Evolutionary conservation across 2,329 filamentous ascomycete genomes (phyloP).

Genomic region (Aspergillus nomiae): DNA sequence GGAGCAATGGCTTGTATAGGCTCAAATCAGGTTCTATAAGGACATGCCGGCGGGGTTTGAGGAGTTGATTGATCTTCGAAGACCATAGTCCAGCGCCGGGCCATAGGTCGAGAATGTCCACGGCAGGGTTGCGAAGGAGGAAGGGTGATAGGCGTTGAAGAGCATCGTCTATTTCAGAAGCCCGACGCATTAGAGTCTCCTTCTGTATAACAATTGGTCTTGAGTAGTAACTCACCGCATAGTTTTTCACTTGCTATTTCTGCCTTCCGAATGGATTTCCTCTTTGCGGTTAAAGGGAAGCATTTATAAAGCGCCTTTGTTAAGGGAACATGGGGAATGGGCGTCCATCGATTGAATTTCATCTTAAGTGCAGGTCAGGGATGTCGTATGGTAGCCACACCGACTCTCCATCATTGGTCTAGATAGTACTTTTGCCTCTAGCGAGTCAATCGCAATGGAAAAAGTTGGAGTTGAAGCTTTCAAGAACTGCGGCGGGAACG

Average conservation of each 20-base stretch:
- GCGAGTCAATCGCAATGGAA: background rate
- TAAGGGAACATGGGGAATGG: slow-evolving; percentile 25
- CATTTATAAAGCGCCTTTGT: slow-evolving; percentile 18
- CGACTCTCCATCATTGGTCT: background rate
- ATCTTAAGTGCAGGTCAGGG: background rate
- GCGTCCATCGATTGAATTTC: slow-evolving; percentile 20
- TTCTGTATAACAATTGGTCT: too few relatives aligned
- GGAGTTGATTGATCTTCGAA: slow-evolving; percentile 68
- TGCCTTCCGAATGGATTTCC: slow-evolving; percentile 12
- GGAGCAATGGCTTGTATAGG: slow-evolving; percentile 63
- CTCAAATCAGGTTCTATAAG: slow-evolving; percentile 72
- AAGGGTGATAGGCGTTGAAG: slow-evolving; percentile 69
- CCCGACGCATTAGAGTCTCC: slow-evolving; percentile 4
- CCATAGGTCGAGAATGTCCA: slow-evolving; percentile 85
- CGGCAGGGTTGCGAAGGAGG: slow-evolving; percentile 70
- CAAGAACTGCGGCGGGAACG: background rate
- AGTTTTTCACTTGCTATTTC: slow-evolving; percentile 36
- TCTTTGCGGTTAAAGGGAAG: slow-evolving; percentile 10
- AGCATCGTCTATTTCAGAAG: slow-evolving; percentile 59
- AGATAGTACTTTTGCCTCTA: background rate
- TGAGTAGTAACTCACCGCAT: slow-evolving; percentile 31
- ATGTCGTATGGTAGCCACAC: background rate
- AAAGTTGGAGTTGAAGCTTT: background rate
- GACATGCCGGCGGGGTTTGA: slow-evolving; percentile 80
- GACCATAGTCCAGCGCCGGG: slow-evolving; percentile 82